Evolutionary conservation across 1,139 yeast genomes (phyloP).

Genomic region (Taiozyma onychis): DNA sequence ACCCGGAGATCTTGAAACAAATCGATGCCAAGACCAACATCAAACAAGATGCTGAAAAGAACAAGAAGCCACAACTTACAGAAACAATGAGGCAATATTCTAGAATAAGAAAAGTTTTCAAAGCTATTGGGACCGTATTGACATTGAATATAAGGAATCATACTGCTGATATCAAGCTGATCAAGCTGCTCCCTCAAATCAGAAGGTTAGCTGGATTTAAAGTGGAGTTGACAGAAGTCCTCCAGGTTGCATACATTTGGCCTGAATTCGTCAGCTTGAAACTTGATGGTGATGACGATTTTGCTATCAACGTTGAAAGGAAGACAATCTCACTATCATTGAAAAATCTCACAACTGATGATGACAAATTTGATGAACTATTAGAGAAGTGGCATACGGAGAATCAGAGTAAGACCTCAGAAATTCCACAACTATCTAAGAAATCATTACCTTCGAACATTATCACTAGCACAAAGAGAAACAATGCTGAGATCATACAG

Average conservation of each 20-base stretch:
- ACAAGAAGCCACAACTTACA: not conserved
- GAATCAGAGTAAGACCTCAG: conserved; percentile 3
- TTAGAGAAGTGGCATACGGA: conserved; percentile 11
- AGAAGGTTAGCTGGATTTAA: conserved; percentile 7
- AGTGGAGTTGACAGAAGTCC: conserved; percentile 10
- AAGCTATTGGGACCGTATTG: conserved; percentile 15
- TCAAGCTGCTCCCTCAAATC: conserved; percentile 11
- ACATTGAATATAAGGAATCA: conserved; percentile 11
- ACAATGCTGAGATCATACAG: conserved; percentile 4
- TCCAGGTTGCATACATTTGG: conserved; percentile 18
- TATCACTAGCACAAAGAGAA: conserved; percentile 3
- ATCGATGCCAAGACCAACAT: conserved; percentile 6
- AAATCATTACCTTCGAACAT: conserved; percentile 1
- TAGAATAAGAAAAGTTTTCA: conserved; percentile 17
- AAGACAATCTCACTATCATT: conserved; percentile 7
- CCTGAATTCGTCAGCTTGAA: conserved; percentile 13
- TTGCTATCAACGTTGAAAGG: conserved; percentile 16
- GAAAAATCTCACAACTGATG: conserved; percentile 5
- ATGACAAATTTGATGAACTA: conserved; percentile 5
- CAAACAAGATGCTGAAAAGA: not conserved
- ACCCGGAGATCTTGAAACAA: conserved; percentile 37
- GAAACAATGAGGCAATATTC: not conserved
- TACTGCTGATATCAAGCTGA: conserved; percentile 16
- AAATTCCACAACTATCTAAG: conserved; percentile 8
- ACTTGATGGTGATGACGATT: conserved; percentile 14